Evolutionary conservation across 306 rosid genomes (phyloP).

Genomic region (Glycine soja): DNA sequence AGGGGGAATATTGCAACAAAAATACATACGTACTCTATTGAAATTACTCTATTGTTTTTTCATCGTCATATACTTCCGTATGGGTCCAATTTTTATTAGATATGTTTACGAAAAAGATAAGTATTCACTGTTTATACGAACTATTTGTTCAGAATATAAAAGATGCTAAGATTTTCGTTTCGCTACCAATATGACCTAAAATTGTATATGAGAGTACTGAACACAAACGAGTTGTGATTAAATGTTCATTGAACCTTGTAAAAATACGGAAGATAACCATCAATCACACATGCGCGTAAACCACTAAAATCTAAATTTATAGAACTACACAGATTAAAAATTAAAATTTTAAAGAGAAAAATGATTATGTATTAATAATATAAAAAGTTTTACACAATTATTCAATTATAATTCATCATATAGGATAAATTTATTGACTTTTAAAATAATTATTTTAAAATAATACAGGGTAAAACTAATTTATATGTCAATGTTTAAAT

Average conservation of each 20-base stretch:
- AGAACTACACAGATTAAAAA: too few species aligned
- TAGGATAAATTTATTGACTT: too few species aligned
- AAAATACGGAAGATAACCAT: background rate
- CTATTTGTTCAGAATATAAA: background rate
- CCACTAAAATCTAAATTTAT: too few species aligned
- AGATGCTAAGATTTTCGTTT: background rate
- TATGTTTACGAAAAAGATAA: slow-evolving; percentile 5
- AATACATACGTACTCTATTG: background rate
- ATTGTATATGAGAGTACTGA: too few species aligned
- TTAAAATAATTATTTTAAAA: too few species aligned
- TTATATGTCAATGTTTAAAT: too few species aligned
- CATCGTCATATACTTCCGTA: background rate
- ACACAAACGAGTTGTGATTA: background rate
- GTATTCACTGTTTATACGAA: background rate
- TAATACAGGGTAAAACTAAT: too few species aligned
- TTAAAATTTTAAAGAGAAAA: too few species aligned
- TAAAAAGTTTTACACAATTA: too few species aligned
- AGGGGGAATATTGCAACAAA: slow-evolving; percentile 3
- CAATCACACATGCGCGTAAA: background rate
- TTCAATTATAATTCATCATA: too few species aligned
- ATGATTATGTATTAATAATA: too few species aligned
- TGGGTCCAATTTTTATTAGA: background rate
- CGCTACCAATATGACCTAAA: background rate
- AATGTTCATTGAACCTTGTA: background rate
- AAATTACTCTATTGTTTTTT: slow-evolving; percentile 9